Base-by-base conservation (phyloP, 129 eudicot species). In the Calendula officinalis region DNA sequence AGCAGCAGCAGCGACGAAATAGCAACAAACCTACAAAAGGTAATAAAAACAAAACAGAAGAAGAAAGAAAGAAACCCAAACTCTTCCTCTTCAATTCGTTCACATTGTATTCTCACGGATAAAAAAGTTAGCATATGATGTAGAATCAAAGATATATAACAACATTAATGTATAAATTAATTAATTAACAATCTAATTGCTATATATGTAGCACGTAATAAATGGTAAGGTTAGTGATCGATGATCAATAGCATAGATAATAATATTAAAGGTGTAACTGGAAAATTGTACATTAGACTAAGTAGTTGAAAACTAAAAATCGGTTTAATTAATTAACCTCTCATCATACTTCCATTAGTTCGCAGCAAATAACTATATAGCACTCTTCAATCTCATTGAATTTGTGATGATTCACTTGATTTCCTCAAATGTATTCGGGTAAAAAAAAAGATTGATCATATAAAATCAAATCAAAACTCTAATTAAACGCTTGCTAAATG, bases 21-120 rank as follows among this genome's bases (percentile, higher is more conserved):
- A 79, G 74, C 69, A 76, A 77, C 70, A 68, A 75, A 71, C 79
- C 83, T 73, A 78, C 81, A 70, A 73, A 80, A 35, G 74, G 56
- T 58, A 83, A 76, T 76, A 72, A 73, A 76, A 80, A 76, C 80
- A 76, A 72, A 79, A 72, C 41, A 67, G 71, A 62, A 83, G 70
- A 68, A 64, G 71, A 72, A 70, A 64, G 69, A 32, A 67, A 61
- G 64, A 62, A 56, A 49, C 53, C 64, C 65, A 62, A 67, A 56
- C 68, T 68, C 72, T 65, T 75, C 70, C 73, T 38, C 77, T 66
- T 73, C 40, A 27, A 67, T 7, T 62, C 34, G 56, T 54, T 64
- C 72, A 64, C 56, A 54, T 62, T 36, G 52, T 27, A 22, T 50
- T 61, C 57, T 56, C n/a, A 48, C 46, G 44, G 47, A 47, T 60